phyloP scores from a whole-genome alignment of 495 filamentous ascomycete genomes.

The Pseudoneurospora amorphoporcata region DNA sequence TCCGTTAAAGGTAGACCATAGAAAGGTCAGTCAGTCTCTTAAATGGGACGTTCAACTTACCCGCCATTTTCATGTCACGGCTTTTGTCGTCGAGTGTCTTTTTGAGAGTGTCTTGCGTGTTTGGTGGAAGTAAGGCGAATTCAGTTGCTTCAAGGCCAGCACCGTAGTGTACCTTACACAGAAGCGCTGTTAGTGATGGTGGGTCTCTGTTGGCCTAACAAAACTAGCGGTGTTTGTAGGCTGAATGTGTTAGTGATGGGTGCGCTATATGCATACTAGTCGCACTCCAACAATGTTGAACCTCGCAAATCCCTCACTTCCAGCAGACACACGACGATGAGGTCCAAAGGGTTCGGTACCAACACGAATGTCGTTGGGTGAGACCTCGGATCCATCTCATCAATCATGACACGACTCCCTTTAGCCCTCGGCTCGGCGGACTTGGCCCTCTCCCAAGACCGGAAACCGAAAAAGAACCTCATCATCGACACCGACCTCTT shows the following conservation, averaged over 20 bases:
- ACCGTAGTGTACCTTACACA: background rate
- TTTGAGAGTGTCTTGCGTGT: background rate
- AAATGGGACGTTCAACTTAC: background rate
- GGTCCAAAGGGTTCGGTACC: background rate
- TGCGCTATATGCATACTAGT: background rate
- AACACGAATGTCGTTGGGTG: background rate
- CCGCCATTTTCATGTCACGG: background rate
- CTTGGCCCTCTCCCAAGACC: background rate
- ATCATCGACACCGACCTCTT: conserved; percentile 36
- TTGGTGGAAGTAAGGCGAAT: background rate
- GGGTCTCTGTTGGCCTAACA: background rate
- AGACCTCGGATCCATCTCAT: background rate
- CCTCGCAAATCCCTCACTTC: background rate
- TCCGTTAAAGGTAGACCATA: background rate
- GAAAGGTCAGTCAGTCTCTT: background rate
- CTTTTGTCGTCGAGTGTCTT: background rate
- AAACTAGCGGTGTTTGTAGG: background rate
- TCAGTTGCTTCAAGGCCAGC: background rate
- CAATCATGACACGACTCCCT: background rate
- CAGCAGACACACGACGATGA: background rate
- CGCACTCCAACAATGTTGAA: background rate
- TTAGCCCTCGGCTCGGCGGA: background rate
- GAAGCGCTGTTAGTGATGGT: background rate
- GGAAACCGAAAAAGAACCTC: conserved; percentile 9
- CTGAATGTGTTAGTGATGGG: background rate